Conservation (phyloP, 768 basidiomycete genomes). For the Candolleomyces aberdarensis region DNA sequence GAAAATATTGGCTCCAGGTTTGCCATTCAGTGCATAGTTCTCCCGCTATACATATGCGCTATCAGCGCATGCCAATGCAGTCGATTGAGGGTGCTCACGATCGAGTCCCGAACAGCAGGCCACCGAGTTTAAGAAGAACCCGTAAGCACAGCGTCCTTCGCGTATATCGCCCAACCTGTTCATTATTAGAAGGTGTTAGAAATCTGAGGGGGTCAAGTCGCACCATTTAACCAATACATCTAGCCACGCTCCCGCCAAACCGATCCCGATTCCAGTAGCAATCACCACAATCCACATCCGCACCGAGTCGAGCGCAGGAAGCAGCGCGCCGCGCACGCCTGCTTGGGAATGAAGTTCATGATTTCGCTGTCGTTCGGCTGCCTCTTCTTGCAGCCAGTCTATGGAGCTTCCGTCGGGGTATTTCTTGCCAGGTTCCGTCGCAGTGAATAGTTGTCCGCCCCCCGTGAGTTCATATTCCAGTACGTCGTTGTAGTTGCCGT, state of each 20-base stretch:
- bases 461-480: conserved; percentile 47
- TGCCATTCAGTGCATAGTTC: conserved; percentile 66
- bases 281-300: conserved; percentile 69
- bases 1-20: conserved; percentile 62
- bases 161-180: conserved; percentile 65
- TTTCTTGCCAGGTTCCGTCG: conserved; percentile 28
- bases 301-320: conserved; percentile 53
- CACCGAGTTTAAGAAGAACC: conserved; percentile 70
- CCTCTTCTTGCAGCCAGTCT: conserved; percentile 69
- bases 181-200: not conserved
- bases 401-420: conserved; percentile 64
- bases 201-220: conserved; percentile 13
- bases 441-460: conserved; percentile 32
- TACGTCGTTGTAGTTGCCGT: conserved; percentile 11
- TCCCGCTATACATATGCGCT: conserved; percentile 44
- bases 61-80: conserved; percentile 17
- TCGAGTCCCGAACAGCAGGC: conserved; percentile 69
- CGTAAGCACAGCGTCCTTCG: conserved; percentile 64
- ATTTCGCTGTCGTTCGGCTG: conserved; percentile 55
- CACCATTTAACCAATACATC: conserved; percentile 76
- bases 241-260: conserved; percentile 66
- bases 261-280: conserved; percentile 63
- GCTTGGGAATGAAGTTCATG: conserved; percentile 46
- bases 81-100: conserved; percentile 26
- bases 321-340: conserved; percentile 54